These are phyloP conservation scores for Chlamydomonas asymmetrica DNA, from an alignment of 139 green algal species.

Conservation along the genomic window DNA sequence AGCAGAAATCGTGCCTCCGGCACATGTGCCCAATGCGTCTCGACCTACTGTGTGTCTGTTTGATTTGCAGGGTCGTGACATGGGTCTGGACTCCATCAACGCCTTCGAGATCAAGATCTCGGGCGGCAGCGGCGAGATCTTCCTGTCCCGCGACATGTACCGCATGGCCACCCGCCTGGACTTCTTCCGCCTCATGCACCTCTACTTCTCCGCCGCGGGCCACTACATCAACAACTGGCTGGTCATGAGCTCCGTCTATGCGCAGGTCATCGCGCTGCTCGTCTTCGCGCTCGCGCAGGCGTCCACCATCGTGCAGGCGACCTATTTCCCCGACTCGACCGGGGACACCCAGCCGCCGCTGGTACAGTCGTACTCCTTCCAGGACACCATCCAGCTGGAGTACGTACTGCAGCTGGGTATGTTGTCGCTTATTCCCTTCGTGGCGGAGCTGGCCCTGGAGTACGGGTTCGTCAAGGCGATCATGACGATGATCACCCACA, in stretches of 20 bases:
- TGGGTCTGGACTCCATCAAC: slow-evolving; percentile 89
- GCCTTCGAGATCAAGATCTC: slow-evolving; percentile 85
- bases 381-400: slow-evolving; percentile 35
- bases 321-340: slow-evolving; percentile 12
- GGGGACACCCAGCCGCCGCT: slow-evolving; percentile 26
- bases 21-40: no score
- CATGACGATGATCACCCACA: slow-evolving; percentile 18
- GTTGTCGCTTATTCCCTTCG: slow-evolving; percentile 66
- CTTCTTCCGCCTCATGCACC: slow-evolving; percentile 68
- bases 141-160: slow-evolving; percentile 73
- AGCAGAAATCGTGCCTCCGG: no score
- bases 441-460: slow-evolving; percentile 69
- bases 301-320: background rate
- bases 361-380: slow-evolving; percentile 45
- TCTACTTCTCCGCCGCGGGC: slow-evolving; percentile 46
- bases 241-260: slow-evolving; percentile 76
- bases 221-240: slow-evolving; percentile 81
- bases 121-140: slow-evolving; percentile 77
- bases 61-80: slow-evolving; percentile 87
- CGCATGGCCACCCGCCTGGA: slow-evolving; percentile 71
- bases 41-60: no score
- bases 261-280: slow-evolving; percentile 53
- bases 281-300: slow-evolving; percentile 34
- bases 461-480: slow-evolving; percentile 52
- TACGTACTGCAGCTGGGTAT: slow-evolving; percentile 73